Evolutionary conservation across 2,329 filamentous ascomycete genomes (phyloP), one percentile per base, ranked within the genome.

Genomic region (Purpureocillium takamizusanense): DNA sequence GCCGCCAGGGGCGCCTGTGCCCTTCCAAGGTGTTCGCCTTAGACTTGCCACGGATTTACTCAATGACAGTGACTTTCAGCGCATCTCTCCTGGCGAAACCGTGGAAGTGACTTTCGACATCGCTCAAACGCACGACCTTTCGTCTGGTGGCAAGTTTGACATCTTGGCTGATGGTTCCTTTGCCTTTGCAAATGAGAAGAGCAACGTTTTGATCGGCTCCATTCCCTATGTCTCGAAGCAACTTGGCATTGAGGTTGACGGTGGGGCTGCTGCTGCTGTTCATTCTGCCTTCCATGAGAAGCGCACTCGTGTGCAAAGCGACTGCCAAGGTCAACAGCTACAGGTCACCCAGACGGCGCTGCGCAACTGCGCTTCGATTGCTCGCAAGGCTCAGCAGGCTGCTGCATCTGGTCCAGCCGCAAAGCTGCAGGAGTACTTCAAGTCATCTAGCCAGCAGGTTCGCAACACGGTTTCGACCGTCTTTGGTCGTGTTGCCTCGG

Each of bases 401-500:
- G 73, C 75, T 0, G 54, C 63, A 2, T 72, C 65, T 1, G 73
- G 71, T 21, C 47, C 62, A 0, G 63, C 66, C 4, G 56, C 61
- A 47, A 76, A 69, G 50, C 59, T 81, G 48, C 57, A 56, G 28
- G 74, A 79, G 51, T 83, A 79, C 65, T 85, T 83, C 69, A 81
- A 79, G 60, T 70, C 70, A 1, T 71, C 70, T 21, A 57, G 47
- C 11, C 44, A 56, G n/a, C 43, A 57, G 3, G 64, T 63, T 9
- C 68, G 70, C 31, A 63, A 54, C 37, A 65, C 60, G 1, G 75
- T 82, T 7, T 63, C 72, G 2, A 62, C 62, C 18, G 67, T 81
- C 38, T 66, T 65, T 38, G 62, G 63, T 33, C 51, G 48, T n/a
- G 65, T 82, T 7, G 70, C 74, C 4, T 48, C 49, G 2, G 76